Evolutionary conservation across 2,329 filamentous ascomycete genomes (phyloP), one percentile per base, ranked within the genome.

Genomic region (Hypomyces perniciosus): DNA sequence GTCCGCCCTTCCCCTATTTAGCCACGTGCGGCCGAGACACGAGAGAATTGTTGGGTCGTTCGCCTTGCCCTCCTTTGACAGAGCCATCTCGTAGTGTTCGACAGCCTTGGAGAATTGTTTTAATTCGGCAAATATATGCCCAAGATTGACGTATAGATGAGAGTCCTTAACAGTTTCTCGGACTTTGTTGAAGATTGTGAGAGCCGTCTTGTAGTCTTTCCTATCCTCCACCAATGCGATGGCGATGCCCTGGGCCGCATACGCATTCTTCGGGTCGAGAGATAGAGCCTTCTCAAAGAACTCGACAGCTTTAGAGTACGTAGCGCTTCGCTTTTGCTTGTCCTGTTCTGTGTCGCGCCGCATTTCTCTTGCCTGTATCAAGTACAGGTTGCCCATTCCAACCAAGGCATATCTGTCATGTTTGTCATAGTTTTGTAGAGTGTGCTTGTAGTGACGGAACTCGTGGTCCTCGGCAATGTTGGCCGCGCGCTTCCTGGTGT

Each of bases 251-350:
- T 99, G 93, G 2, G 93, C 93, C 6, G 95, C 95, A 66, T 95
- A 96, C 0, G 93, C 92, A 60, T 97, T 99, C 72, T 86, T 90
- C 0, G 90, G 84, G 62, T 99, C 93, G n/a, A 99, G 75, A 56
- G 95, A 90, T 26, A 99, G 75, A 4, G 92, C 92, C 72, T 99
- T 99, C 66, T 97, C 93, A 61, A 96, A 99, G 70, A 99, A 99
- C 65, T 99, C 95, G 8, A 97, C 91, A 0, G 93, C 91, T 59
- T 92, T 90, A 65, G 85, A 83, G 65, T 97, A 99, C 55, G 84
- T 86, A 59, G 86, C 88, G 51, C 85, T 87, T 48, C 91, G 85
- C 73, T 95, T 96, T 61, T 95, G 87, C 70, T 89, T 95, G 54
- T 99, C 92, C 53, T 84, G 78, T 7, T 97, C 93, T 0, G 88